These are phyloP conservation scores for Micromonas commoda DNA, from an alignment of 139 green algal species.

Conservation along the genomic window DNA sequence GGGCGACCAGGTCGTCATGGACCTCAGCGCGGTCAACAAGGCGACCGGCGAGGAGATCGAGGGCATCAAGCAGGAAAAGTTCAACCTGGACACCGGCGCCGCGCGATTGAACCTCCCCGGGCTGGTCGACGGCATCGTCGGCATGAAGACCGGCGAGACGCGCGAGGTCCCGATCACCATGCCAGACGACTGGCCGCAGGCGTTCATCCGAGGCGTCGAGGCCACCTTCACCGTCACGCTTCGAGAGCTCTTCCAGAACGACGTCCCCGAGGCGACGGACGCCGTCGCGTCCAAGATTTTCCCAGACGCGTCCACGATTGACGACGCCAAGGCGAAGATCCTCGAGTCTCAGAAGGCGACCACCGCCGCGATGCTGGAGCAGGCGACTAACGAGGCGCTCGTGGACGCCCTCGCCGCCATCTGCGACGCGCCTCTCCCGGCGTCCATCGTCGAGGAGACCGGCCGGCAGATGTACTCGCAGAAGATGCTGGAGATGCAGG, in stretches of 20 bases:
- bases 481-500: conserved; percentile 1
- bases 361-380: background rate
- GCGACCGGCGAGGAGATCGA: background rate
- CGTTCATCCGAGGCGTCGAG: background rate
- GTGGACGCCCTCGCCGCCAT: conserved; percentile 16
- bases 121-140: conserved; percentile 8
- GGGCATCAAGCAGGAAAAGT: background rate
- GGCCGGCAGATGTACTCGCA: conserved; percentile 11
- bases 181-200: conserved; percentile 3
- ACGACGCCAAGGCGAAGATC: conserved; percentile 3
- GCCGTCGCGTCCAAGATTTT: conserved; percentile 12
- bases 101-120: conserved; percentile 7
- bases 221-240: conserved; percentile 20
- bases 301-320: background rate
- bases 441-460: conserved; percentile 5
- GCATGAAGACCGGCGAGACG: conserved; percentile 8
- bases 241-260: conserved; percentile 4
- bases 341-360: conserved; percentile 6
- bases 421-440: background rate
- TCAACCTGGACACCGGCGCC: conserved; percentile 14
- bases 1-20: conserved; percentile 13
- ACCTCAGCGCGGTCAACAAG: conserved; percentile 16
- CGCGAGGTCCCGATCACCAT: background rate
- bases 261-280: background rate
- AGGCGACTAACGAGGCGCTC: conserved; percentile 2